Base-by-base conservation (phyloP, 805 yeast genomes). In the Hanseniaspora jakobsenii region DNA sequence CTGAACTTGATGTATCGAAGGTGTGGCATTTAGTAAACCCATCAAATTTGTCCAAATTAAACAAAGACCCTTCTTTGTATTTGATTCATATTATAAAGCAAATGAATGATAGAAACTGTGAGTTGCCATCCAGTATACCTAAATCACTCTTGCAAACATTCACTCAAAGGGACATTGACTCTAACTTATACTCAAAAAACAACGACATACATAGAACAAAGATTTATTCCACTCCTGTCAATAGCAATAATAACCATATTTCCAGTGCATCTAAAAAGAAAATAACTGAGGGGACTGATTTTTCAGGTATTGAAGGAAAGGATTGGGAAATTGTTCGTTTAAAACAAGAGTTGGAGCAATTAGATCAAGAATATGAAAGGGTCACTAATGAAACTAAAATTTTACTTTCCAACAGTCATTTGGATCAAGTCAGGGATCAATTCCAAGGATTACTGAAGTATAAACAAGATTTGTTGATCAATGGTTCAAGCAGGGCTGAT, bases 21-120 rank as follows among this genome's bases (percentile, higher is more conserved):
- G 94, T 95, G 2, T 91, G 98, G 97, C 85, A 84, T 60, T 66
- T 91, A 48, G 94, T 91, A 44, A 91, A 91, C 56, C 97, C 98
- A 9, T 81, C 82, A 55, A 77, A 81, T 45, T 75, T 77, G 42
- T 84, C 79, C 55, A 80, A 94, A 8, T 86, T 91, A 50, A 96
- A 87, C 61, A 86, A 81, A 55, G 97, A 91, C 63, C 97, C 93
- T 60, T 77, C 86, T 19, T 63, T 86, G 49, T 94, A 84, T 30
- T 86, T 82, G 54, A 68, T 91, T 50, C 98, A 91, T 62, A 84
- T 87, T 51, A 69, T 91, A 54, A 86, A 87, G 62, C 95, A 89
- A 61, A 73, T 95, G 52, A 67, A 71, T 28, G 83, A 82, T 55
- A 76, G 80, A 48, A 86, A 86, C 32, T 79, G 78, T 54, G 70